These are phyloP conservation scores for Eryngium alpinum DNA, from an alignment of 140 eudicot species.

Conservation along the genomic window DNA sequence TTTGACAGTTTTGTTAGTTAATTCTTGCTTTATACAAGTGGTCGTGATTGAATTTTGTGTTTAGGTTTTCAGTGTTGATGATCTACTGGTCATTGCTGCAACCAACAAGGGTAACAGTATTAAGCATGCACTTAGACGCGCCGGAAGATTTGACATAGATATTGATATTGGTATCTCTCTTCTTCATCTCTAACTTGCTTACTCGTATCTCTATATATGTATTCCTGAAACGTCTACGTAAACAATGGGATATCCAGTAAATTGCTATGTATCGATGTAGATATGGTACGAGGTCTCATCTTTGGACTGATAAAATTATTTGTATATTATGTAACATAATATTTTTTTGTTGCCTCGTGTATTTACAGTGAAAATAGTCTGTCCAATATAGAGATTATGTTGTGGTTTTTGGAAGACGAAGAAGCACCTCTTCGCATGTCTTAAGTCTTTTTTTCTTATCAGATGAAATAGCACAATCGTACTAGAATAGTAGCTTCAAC, in stretches of 20 bases:
- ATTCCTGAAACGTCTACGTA: not conserved
- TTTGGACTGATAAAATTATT: not conserved
- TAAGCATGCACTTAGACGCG: conserved; percentile 97
- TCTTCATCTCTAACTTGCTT: not conserved
- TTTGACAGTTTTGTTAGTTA: not conserved
- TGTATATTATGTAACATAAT: not conserved
- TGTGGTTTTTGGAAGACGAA: not conserved
- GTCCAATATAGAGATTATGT: not conserved
- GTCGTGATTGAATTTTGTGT: conserved; percentile 55
- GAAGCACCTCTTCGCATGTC: not conserved
- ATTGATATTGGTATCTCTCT: conserved; percentile 65
- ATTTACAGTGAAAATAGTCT: not conserved
- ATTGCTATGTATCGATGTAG: not conserved
- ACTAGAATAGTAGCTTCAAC: not conserved
- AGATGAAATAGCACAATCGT: not conserved
- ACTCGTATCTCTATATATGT: not conserved
- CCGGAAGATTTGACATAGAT: conserved; percentile 91
- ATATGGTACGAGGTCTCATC: not conserved
- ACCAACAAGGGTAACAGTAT: conserved; percentile 82
- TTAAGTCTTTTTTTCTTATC: not conserved
- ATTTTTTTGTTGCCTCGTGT: not conserved
- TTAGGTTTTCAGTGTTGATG: conserved; percentile 67
- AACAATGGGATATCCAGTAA: not conserved
- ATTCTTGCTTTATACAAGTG: not conserved
- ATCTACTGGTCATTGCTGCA: conserved; percentile 90